Conservation (phyloP, 768 basidiomycete species). For the Trametes cingulata region DNA sequence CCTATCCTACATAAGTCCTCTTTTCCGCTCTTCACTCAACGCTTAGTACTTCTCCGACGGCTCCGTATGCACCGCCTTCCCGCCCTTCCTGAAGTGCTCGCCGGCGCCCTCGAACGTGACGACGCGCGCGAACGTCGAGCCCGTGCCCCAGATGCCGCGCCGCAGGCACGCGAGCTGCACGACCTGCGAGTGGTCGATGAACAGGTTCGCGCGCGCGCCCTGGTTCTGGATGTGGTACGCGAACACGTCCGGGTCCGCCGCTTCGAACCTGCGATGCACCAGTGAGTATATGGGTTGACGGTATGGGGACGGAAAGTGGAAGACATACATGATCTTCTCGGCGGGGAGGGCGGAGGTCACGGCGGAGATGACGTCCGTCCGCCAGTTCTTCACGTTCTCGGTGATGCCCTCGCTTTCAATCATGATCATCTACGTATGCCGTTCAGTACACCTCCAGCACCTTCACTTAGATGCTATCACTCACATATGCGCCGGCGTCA, state of each 20-base stretch:
- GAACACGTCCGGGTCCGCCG: conserved; percentile 46
- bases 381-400: conserved; percentile 44
- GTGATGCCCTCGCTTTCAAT: conserved; percentile 51
- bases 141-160: conserved; percentile 48
- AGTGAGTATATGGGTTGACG: not conserved
- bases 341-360: conserved; percentile 42
- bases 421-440: conserved; percentile 40
- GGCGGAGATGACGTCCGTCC: conserved; percentile 45
- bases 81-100: conserved; percentile 19
- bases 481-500: conserved; percentile 39
- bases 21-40: no score
- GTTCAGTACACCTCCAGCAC: not conserved
- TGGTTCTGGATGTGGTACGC: conserved; percentile 48
- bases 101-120: conserved; percentile 39
- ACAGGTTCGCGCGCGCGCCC: conserved; percentile 43
- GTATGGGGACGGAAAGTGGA: not conserved
- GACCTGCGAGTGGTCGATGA: conserved; percentile 47
- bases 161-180: conserved; percentile 46
- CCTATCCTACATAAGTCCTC: no score
- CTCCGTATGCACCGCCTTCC: conserved; percentile 12
- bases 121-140: conserved; percentile 43
- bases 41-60: conserved; percentile 15
- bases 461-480: not conserved
- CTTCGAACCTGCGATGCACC: conserved; percentile 38
- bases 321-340: conserved; percentile 42